These are phyloP conservation scores for Xylaria telfairii DNA, from an alignment of 495 filamentous ascomycete genomes.

Conservation along the genomic window DNA sequence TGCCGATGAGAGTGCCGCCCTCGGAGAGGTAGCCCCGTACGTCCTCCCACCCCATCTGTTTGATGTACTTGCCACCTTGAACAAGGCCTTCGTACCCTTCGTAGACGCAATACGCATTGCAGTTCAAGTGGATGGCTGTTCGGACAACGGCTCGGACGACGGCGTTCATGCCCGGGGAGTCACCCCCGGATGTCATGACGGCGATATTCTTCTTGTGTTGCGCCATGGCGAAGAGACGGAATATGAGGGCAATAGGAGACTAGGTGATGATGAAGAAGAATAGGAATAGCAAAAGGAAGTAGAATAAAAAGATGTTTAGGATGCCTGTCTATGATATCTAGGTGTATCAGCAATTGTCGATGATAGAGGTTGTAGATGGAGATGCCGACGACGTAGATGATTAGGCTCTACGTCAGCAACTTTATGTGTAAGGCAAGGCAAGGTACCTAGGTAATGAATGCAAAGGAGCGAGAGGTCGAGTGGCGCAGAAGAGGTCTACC, in stretches of 20 bases:
- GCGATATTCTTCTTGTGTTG: slow-evolving; percentile 77
- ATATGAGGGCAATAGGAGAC: not conserved
- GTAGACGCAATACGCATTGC: slow-evolving; percentile 87
- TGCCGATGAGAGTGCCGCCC: slow-evolving; percentile 96
- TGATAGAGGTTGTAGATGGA: not conserved
- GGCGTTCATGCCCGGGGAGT: slow-evolving; percentile 98
- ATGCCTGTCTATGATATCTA: not conserved
- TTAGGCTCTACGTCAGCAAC: not conserved
- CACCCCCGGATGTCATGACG: slow-evolving; percentile 95
- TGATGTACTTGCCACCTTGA: slow-evolving; percentile 84
- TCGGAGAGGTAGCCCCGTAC: slow-evolving; percentile 94
- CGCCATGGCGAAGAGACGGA: slow-evolving; percentile 39
- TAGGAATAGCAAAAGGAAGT: not conserved
- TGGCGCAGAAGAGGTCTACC: not conserved
- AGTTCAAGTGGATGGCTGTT: slow-evolving; percentile 84
- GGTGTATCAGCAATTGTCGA: not conserved
- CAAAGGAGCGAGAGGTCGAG: slow-evolving; percentile 6
- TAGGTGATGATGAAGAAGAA: not conserved
- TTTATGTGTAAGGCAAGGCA: slow-evolving; percentile 11
- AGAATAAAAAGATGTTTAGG: not conserved
- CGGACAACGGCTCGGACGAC: slow-evolving; percentile 92
- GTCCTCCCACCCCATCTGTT: slow-evolving; percentile 88
- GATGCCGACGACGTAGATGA: not conserved
- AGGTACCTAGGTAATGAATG: no score
- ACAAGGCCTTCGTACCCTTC: slow-evolving; percentile 98